A percentile compares a stretch with the other conserved stretches of the same genome.
Conservation (phyloP, 1,284 basidiomycete species). For the Phlebopus sp. region DNA sequence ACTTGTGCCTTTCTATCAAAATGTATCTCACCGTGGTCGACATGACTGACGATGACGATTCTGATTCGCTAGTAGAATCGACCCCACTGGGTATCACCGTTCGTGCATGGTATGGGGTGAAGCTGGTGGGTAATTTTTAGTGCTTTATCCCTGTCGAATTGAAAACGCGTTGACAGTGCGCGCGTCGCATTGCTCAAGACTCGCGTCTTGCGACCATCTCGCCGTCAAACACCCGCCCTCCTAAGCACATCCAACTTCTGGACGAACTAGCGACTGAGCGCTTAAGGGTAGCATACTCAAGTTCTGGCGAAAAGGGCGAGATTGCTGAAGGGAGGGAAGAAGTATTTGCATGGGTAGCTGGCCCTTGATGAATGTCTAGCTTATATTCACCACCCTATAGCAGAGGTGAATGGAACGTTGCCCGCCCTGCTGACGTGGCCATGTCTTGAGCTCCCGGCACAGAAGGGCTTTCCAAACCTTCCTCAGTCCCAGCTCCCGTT, state of each 20-base stretch:
- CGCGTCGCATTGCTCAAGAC: constrained; percentile 49
- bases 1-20: constrained; percentile 77
- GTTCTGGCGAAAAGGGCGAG: constrained; percentile 29
- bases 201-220: constrained; percentile 38
- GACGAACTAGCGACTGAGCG: constrained; percentile 74
- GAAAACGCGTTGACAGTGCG: constrained; percentile 42
- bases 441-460: background rate
- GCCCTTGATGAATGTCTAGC: constrained; percentile 8
- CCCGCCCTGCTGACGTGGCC: too few relatives aligned
- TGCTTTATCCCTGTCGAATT: background rate
- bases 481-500: too few relatives aligned
- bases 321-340: constrained; percentile 34
- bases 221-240: constrained; percentile 54
- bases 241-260: constrained; percentile 52
- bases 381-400: too few relatives aligned
- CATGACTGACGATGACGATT: constrained; percentile 69
- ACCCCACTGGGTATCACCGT: constrained; percentile 57
- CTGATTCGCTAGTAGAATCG: constrained; percentile 39
- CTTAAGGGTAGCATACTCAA: constrained; percentile 54
- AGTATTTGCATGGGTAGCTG: constrained; percentile 33
- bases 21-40: constrained; percentile 81
- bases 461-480: too few relatives aligned
- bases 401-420: too few relatives aligned
- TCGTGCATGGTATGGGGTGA: constrained; percentile 85
- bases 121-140: constrained; percentile 56